These are phyloP conservation scores for Boletus sp. DNA, from an alignment of 1,284 basidiomycete species.

Conservation along the genomic window DNA sequence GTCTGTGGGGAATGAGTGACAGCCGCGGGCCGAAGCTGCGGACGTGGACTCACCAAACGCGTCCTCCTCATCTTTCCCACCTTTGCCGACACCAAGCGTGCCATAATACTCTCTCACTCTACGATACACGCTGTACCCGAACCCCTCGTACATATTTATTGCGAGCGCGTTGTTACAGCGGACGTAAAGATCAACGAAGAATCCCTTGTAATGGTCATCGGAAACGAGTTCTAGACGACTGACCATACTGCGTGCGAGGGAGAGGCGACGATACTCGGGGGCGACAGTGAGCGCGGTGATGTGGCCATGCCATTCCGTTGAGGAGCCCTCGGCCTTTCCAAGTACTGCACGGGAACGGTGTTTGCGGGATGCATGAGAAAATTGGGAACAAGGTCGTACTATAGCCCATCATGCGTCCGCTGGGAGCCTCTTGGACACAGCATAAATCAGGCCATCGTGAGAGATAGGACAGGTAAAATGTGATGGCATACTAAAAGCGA, in stretches of 20 bases:
- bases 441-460: constrained; percentile 89
- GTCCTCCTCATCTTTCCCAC: constrained; percentile 79
- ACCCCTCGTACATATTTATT: constrained; percentile 79
- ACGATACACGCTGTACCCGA: constrained; percentile 86
- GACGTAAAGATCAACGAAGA: constrained; percentile 90
- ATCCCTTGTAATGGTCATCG: constrained; percentile 69
- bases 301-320: constrained; percentile 80
- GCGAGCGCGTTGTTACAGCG: constrained; percentile 76
- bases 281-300: constrained; percentile 90
- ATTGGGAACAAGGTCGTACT: constrained; percentile 43
- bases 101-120: constrained; percentile 86
- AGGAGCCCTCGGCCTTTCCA: constrained; percentile 79
- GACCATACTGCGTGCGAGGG: constrained; percentile 81
- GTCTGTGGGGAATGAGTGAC: constrained; percentile 46
- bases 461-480: constrained; percentile 85
- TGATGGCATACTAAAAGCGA: constrained; percentile 66
- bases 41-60: constrained; percentile 70
- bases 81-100: constrained; percentile 63
- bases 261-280: constrained; percentile 83
- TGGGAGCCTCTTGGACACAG: constrained; percentile 73
- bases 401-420: constrained; percentile 82
- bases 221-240: constrained; percentile 77
- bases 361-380: constrained; percentile 9
- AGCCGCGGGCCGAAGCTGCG: neutral
- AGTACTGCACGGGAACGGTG: constrained; percentile 51